These are phyloP conservation scores for Lathyrus tuberosus DNA, from an alignment of 306 rosid genomes.

Conservation along the genomic window DNA sequence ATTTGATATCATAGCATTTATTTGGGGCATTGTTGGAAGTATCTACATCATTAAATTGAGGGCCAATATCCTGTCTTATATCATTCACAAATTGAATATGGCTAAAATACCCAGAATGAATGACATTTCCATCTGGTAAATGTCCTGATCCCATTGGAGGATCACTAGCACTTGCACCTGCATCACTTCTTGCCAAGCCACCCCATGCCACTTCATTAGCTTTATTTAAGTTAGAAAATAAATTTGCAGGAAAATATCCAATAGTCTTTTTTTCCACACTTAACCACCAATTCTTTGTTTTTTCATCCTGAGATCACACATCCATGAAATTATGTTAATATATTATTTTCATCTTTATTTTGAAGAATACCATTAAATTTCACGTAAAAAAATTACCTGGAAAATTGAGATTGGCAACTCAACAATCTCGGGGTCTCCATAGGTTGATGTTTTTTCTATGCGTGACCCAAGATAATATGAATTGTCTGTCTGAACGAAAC, in stretches of 20 bases:
- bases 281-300: no score
- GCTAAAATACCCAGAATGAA: conserved; percentile 15
- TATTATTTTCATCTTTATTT: no score
- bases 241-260: no score
- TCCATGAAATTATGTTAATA: no score
- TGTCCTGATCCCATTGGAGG: conserved; percentile 37
- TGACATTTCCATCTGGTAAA: background rate
- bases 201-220: conserved; percentile 31
- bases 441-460: no score
- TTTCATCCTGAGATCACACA: no score
- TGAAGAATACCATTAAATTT: no score
- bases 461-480: no score
- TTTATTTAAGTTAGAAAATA: background rate
- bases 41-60: rapidly evolving
- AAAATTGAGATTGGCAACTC: no score
- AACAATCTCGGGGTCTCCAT: no score
- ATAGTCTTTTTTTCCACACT: no score
- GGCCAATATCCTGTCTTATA: background rate
- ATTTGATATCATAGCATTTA: background rate
- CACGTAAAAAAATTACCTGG: no score
- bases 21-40: background rate
- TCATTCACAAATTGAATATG: background rate
- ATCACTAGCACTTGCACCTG: background rate
- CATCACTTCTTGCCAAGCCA: background rate
- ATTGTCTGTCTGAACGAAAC: conserved; percentile 16